phyloP scores from a whole-genome alignment of 495 filamentous ascomycete genomes.

The Penicillium herquei region DNA sequence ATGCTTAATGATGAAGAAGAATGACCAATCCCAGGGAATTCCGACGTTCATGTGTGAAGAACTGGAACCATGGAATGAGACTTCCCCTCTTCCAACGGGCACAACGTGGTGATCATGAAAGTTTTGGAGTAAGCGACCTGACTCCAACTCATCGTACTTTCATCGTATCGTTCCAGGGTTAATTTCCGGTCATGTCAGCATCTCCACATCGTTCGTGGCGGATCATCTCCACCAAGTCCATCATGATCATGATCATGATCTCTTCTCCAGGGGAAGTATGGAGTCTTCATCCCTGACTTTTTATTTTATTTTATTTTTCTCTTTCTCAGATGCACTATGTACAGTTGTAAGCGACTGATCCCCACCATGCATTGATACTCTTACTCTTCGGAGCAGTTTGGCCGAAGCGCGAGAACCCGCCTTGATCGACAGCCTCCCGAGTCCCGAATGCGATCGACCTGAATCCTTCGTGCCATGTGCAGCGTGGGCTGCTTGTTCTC shows the following conservation, averaged over 20 bases:
- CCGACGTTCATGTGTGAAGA: slow-evolving; percentile 1
- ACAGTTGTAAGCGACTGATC: background rate
- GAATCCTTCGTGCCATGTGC: background rate
- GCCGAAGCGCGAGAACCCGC: slow-evolving; percentile 2
- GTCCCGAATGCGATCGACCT: slow-evolving; percentile 1
- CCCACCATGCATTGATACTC: slow-evolving; percentile 1
- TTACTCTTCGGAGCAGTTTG: slow-evolving; percentile 3
- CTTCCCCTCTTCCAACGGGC: background rate
- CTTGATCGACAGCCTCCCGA: slow-evolving; percentile 2
- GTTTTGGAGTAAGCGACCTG: background rate
- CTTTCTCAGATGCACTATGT: background rate
- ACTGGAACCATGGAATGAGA: slow-evolving; percentile 4
- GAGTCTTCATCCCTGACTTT: background rate
- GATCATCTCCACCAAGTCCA: background rate
- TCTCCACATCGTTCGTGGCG: background rate
- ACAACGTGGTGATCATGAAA: background rate
- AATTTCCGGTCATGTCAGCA: background rate
- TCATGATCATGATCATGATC: background rate
- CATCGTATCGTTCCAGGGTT: slow-evolving; percentile 1
- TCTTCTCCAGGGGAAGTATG: background rate
- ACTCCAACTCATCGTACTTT: slow-evolving; percentile 18
- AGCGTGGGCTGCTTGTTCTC: background rate
- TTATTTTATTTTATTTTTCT: background rate
- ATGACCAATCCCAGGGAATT: background rate
- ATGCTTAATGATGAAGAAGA: background rate